Percentiles rank a stretch among this genome's conserved stretches.
Conservation (phyloP, 2,329 filamentous ascomycete genomes). For the Penicillium occitanis region DNA sequence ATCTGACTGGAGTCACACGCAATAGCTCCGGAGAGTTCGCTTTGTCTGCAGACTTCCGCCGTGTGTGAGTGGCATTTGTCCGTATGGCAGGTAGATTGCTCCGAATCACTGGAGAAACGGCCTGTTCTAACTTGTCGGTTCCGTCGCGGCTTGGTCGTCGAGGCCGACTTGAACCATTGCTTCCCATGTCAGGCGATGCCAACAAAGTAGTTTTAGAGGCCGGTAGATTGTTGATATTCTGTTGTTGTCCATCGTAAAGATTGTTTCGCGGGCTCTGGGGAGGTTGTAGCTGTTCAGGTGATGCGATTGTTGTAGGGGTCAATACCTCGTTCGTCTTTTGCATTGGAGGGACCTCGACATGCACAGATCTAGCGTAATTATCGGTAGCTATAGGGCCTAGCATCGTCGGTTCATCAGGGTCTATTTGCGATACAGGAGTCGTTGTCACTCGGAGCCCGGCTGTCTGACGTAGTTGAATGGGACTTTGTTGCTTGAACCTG, state of each 20-base stretch:
- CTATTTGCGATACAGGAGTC: conserved; percentile 21
- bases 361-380: conserved; percentile 18
- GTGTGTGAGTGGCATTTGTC: conserved; percentile 49
- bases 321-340: conserved; percentile 13
- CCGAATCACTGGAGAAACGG: conserved; percentile 55
- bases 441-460: conserved; percentile 14
- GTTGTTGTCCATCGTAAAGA: conserved; percentile 28
- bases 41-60: conserved; percentile 52
- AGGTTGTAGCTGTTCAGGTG: conserved; percentile 56
- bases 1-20: conserved; percentile 33
- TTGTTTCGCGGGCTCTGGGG: conserved; percentile 37
- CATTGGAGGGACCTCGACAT: conserved; percentile 10
- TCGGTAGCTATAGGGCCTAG: conserved; percentile 22
- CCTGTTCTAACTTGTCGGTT: conserved; percentile 60
- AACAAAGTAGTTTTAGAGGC: neutral
- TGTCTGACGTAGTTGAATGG: conserved; percentile 18
- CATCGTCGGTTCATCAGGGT: conserved; percentile 22
- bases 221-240: conserved; percentile 27
- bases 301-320: conserved; percentile 58
- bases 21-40: conserved; percentile 35
- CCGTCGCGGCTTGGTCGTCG: conserved; percentile 67
- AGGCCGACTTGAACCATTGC: conserved; percentile 46
- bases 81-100: conserved; percentile 55
- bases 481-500: conserved; percentile 34
- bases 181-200: conserved; percentile 8